These are phyloP conservation scores for Vitis hybrid DNA, from an alignment of 177 flowering plant species.

Conservation along the genomic window DNA sequence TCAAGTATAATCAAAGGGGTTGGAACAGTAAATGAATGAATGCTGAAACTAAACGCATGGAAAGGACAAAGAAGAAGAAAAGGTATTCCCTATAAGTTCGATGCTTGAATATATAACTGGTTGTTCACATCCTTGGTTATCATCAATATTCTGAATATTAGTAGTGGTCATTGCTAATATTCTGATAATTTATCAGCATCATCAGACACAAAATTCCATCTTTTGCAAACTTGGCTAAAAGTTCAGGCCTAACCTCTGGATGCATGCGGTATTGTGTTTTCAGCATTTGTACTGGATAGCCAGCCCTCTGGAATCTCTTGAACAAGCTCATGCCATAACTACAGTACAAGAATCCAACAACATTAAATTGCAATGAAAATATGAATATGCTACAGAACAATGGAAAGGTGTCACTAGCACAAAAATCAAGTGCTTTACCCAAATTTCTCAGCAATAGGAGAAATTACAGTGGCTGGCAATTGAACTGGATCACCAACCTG, in stretches of 20 bases:
- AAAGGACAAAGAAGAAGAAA: no score
- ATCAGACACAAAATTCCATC: not conserved
- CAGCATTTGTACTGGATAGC: conserved; percentile 94
- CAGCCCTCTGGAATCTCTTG: conserved; percentile 86
- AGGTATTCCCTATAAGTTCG: no score
- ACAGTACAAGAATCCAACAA: not conserved
- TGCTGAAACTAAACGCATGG: no score
- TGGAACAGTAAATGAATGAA: no score
- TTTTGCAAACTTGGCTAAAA: not conserved
- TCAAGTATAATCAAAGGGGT: not conserved
- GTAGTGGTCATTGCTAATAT: no score
- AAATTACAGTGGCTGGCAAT: conserved; percentile 95
- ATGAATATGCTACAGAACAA: not conserved
- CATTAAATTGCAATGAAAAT: not conserved
- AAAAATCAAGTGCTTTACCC: conserved; percentile 48
- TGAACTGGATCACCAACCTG: conserved; percentile 99
- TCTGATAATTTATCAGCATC: no score
- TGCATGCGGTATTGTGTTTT: conserved; percentile 98
- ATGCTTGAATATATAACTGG: no score
- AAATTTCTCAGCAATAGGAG: conserved; percentile 63
- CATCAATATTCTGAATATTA: no score
- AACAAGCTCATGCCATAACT: conserved; percentile 94
- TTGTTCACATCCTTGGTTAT: no score
- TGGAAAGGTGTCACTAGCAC: not conserved
- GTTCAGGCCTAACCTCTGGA: conserved; percentile 64